Evolutionary conservation across 2,329 filamentous ascomycete species (phyloP).

Genomic region (Verticillium dahliae): DNA sequence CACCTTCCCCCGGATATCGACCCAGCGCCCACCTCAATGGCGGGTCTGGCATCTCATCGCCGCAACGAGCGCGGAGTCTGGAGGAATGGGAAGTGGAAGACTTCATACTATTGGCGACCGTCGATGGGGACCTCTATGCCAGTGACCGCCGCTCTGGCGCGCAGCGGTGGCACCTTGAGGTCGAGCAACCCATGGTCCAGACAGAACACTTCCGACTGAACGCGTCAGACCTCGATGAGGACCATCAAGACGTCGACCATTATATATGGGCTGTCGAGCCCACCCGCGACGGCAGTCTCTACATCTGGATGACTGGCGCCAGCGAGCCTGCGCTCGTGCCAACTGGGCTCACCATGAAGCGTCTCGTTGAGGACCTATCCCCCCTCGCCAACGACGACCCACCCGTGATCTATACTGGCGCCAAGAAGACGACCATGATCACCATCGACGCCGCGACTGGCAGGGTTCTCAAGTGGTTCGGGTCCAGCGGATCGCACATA

Average conservation of each 20-base stretch:
- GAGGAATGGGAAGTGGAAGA: constrained; percentile 99
- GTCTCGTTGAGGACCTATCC: constrained; percentile 74
- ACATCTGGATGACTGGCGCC: constrained; percentile 70
- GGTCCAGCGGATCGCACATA: constrained; percentile 61
- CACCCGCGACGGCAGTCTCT: constrained; percentile 77
- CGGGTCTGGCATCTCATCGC: constrained; percentile 66
- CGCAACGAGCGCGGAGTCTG: constrained; percentile 91
- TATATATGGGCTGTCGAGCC: constrained; percentile 96
- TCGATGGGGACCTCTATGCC: constrained; percentile 94
- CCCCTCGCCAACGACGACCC: constrained; percentile 71
- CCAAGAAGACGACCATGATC: constrained; percentile 85
- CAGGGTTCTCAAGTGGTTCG: constrained; percentile 76
- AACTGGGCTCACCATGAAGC: constrained; percentile 72
- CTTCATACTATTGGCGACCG: constrained; percentile 99
- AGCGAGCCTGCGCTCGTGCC: constrained; percentile 53
- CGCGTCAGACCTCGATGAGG: constrained; percentile 51
- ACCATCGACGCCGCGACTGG: constrained; percentile 85
- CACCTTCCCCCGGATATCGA: constrained; percentile 67
- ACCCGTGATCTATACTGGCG: constrained; percentile 80
- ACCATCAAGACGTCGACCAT: constrained; percentile 66
- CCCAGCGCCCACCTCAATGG: constrained; percentile 47
- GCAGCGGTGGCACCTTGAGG: constrained; percentile 77
- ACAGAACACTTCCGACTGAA: constrained; percentile 75
- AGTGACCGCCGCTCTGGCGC: constrained; percentile 81
- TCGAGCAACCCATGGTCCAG: constrained; percentile 83